These are phyloP conservation scores for Wickerhamiella hasegawae DNA, from an alignment of 805 yeast species.

Conservation along the genomic window DNA sequence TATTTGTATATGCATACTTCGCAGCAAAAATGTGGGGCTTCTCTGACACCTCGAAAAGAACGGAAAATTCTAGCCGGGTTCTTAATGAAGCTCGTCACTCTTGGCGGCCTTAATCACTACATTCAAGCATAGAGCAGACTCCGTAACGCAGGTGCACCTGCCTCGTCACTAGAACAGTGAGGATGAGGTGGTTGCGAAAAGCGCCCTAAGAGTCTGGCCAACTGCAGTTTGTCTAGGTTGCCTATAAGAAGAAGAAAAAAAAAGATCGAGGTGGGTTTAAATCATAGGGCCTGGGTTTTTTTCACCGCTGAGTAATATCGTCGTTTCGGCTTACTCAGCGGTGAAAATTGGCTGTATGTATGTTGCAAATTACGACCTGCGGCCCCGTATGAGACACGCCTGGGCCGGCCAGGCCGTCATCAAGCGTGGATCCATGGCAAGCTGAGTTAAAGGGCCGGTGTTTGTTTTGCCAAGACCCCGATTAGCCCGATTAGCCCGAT, in stretches of 20 bases:
- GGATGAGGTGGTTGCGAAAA: not conserved
- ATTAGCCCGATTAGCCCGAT: too few relatives aligned
- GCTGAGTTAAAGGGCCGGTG: too few relatives aligned
- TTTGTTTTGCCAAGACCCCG: too few relatives aligned
- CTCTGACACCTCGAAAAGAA: constrained; percentile 1
- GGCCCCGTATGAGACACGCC: not conserved
- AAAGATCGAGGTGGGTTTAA: not conserved
- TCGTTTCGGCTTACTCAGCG: not conserved
- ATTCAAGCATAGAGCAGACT: not conserved
- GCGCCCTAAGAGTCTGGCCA: not conserved
- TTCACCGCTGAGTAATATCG: not conserved
- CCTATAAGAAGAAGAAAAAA: not conserved
- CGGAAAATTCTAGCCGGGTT: not conserved
- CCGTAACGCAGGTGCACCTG: not conserved
- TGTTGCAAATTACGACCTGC: not conserved
- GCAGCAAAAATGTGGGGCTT: not conserved
- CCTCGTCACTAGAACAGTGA: constrained; percentile 1
- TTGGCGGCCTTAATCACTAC: constrained; percentile 1
- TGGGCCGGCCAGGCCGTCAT: not conserved
- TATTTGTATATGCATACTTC: too few relatives aligned
- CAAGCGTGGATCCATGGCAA: too few relatives aligned
- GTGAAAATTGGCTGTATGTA: not conserved
- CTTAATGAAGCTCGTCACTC: not conserved
- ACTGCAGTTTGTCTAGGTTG: not conserved
- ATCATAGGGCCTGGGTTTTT: not conserved